Evolutionary conservation across 805 yeast species (phyloP).

Genomic region (Wickerhamiella occidentalis): DNA sequence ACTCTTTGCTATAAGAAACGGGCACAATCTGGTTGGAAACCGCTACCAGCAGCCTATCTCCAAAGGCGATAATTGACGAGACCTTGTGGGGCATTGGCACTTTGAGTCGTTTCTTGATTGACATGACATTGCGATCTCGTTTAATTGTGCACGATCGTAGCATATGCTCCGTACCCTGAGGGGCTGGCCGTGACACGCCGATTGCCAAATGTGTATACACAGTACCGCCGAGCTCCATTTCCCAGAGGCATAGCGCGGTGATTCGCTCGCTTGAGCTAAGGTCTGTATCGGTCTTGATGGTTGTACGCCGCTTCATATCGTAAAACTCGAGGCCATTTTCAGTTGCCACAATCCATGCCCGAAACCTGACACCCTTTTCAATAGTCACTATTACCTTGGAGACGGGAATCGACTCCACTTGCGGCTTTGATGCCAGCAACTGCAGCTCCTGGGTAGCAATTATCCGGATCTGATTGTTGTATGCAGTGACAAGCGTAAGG

Average conservation of each 20-base stretch:
- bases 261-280: neutral
- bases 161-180: neutral
- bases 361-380: neutral
- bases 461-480: neutral
- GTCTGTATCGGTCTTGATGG: neutral
- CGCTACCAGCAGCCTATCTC: neutral
- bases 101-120: conserved; percentile 4
- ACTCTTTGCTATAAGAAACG: neutral
- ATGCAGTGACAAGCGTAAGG: conserved; percentile 1
- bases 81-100: neutral
- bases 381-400: neutral
- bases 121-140: neutral
- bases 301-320: conserved; percentile 1
- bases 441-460: neutral
- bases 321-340: neutral
- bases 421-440: neutral
- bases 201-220: conserved; percentile 2
- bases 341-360: conserved; percentile 4
- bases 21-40: neutral
- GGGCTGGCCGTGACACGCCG: neutral
- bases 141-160: conserved; percentile 4
- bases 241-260: neutral
- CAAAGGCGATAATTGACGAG: neutral
- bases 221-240: neutral
- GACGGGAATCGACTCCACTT: neutral